These are phyloP conservation scores for Cicer arietinum DNA, from an alignment of 306 rosid genomes.

Conservation along the genomic window DNA sequence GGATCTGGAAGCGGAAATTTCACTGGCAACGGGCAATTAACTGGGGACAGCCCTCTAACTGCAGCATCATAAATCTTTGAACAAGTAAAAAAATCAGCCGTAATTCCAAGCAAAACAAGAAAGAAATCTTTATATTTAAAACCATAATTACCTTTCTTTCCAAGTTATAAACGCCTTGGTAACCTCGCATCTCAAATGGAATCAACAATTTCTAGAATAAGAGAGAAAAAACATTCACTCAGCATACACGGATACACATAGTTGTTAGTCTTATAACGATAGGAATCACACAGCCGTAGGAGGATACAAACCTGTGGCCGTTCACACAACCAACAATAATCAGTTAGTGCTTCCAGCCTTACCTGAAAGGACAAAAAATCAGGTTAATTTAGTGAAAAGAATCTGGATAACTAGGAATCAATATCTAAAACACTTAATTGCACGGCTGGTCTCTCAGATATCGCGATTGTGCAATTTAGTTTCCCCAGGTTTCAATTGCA, in stretches of 20 bases:
- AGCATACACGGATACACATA: conserved; percentile 5
- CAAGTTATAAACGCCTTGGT: conserved; percentile 89
- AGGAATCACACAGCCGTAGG: conserved; percentile 15
- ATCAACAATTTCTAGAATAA: conserved; percentile 72
- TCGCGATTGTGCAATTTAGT: background rate
- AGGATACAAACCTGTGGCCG: conserved; percentile 71
- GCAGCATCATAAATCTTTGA: conserved; percentile 81
- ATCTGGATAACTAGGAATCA: conserved; percentile 23
- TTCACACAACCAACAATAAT: conserved; percentile 93
- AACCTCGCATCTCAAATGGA: conserved; percentile 98
- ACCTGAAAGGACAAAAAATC: conserved; percentile 59
- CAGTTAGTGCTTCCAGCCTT: conserved; percentile 85
- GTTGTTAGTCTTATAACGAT: conserved; percentile 18
- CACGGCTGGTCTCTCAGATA: background rate
- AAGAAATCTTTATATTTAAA: conserved; percentile 14
- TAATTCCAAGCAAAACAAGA: conserved; percentile 27
- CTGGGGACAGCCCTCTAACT: conserved; percentile 70
- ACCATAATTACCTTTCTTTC: conserved; percentile 73
- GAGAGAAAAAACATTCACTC: conserved; percentile 16
- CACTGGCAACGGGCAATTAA: conserved; percentile 68
- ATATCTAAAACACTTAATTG: background rate
- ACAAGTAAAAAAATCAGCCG: conserved; percentile 33
- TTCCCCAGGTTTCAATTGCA: background rate
- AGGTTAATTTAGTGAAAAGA: conserved; percentile 24
- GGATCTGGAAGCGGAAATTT: conserved; percentile 86